phyloP scores from a whole-genome alignment of 306 rosid species.

The Sindora glabra region DNA sequence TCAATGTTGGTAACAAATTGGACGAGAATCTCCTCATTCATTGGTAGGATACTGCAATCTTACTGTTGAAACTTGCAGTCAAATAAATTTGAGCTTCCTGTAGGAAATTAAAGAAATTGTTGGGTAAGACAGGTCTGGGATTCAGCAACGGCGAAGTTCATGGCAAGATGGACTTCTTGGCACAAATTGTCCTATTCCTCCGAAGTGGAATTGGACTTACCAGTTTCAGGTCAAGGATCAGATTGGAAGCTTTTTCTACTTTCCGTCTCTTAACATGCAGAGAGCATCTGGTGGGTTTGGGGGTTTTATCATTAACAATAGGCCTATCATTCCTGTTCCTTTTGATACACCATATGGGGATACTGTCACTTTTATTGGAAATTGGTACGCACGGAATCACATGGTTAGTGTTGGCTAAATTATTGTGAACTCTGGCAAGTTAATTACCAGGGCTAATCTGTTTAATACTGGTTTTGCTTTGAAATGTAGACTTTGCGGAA shows the following conservation, averaged over 20 bases:
- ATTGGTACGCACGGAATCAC: slow-evolving; percentile 85
- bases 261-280: slow-evolving; percentile 82
- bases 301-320: slow-evolving; percentile 60
- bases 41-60: slow-evolving; percentile 43
- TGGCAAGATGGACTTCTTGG: slow-evolving; percentile 98
- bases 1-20: slow-evolving; percentile 86
- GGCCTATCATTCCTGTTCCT: slow-evolving; percentile 65
- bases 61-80: not conserved
- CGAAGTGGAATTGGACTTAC: slow-evolving; percentile 99
- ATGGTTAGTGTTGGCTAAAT: slow-evolving; percentile 53
- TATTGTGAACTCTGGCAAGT: not conserved
- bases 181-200: slow-evolving; percentile 90
- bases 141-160: slow-evolving; percentile 84
- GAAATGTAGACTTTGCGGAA: slow-evolving; percentile 73
- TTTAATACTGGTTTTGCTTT: slow-evolving; percentile 18
- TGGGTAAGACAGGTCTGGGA: slow-evolving; percentile 64
- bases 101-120: no score
- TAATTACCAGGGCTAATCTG: not conserved
- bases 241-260: slow-evolving; percentile 92
- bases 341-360: slow-evolving; percentile 78
- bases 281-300: slow-evolving; percentile 97
- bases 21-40: slow-evolving; percentile 85
- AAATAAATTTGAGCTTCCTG: no score
- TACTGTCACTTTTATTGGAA: slow-evolving; percentile 63
- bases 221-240: slow-evolving; percentile 95